Base-by-base conservation (phyloP, 2,329 filamentous ascomycete species). In the Hypocrella siamensis region DNA sequence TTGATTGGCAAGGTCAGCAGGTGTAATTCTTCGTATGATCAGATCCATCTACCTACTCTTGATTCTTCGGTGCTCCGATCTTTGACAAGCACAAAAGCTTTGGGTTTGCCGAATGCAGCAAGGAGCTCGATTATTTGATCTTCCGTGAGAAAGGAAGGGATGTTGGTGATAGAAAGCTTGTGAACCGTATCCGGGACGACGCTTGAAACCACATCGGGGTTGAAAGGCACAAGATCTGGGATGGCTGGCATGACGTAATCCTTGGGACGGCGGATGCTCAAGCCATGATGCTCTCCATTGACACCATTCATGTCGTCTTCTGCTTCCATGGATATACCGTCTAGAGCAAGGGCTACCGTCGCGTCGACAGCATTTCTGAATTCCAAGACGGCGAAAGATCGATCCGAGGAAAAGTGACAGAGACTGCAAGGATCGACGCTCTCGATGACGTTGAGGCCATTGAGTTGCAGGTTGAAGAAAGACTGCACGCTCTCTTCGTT, bases 391-490 rank as follows among this genome's bases (percentile, higher is more conserved):
- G 85, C 88, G 54, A 93, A 94, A 1, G 70, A 67, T 34, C 67
- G 64, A 51, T 93, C 83, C 36, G 75, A 73, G 16, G 85, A 79
- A 34, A 96, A 65, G 45, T 93, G 82, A 24, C 79, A 83, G 6
- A 79, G 76, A 32, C 83, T 65, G 50, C 90, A 96, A 22, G 88
- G 86, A 46, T 96, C 86, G 29, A 71, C 69, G 40, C 73, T 76
- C 41, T 84, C 76, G 32, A 93, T 74, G 22, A 94, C 79, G 46
- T 98, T 99, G 29, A 98, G 63, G n/a, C 86, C 85, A 46, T 98
- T 96, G 31, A 99, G 70, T 53, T 96, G 86, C 17, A 93, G 65
- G 48, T 98, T 98, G 67, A 98, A 94, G 60, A 94, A 98, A 16
- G 75, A 68, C 37, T 79, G 60, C 26, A 98, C 53, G 39, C 60